These are phyloP conservation scores for Aspergillus arachidicola DNA, from an alignment of 2,329 filamentous ascomycete species.

Conservation along the genomic window DNA sequence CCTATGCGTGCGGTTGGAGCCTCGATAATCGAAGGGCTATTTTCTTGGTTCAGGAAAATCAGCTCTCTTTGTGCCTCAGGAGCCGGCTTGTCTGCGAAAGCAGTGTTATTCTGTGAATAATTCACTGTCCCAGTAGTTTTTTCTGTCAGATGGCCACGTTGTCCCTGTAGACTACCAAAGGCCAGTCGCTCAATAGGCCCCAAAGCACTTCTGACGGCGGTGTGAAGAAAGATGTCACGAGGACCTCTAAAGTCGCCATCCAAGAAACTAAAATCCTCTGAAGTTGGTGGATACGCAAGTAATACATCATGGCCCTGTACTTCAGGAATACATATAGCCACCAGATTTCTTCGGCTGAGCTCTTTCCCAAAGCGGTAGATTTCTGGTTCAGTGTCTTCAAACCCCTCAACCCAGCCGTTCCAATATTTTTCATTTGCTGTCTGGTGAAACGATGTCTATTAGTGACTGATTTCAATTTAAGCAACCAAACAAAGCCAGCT, in stretches of 20 bases:
- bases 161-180: background rate
- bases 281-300: conserved; percentile 33
- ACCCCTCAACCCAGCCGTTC: conserved; percentile 40
- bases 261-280: conserved; percentile 30
- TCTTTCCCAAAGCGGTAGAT: conserved; percentile 31
- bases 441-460: conserved; percentile 1
- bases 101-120: background rate
- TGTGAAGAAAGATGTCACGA: conserved; percentile 19
- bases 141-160: background rate
- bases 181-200: conserved; percentile 6
- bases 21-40: background rate
- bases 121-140: background rate
- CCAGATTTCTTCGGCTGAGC: conserved; percentile 27
- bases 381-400: conserved; percentile 30
- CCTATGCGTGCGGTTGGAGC: background rate
- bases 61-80: background rate
- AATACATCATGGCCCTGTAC: conserved; percentile 18
- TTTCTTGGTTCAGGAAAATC: background rate
- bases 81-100: background rate
- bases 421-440: conserved; percentile 18
- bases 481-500: background rate
- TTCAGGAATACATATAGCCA: conserved; percentile 34
- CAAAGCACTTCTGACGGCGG: conserved; percentile 26
- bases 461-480: background rate
- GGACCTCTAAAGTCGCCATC: conserved; percentile 7